phyloP scores from a whole-genome alignment of 1,284 basidiomycete genomes.

The Kwoniella shivajii region DNA sequence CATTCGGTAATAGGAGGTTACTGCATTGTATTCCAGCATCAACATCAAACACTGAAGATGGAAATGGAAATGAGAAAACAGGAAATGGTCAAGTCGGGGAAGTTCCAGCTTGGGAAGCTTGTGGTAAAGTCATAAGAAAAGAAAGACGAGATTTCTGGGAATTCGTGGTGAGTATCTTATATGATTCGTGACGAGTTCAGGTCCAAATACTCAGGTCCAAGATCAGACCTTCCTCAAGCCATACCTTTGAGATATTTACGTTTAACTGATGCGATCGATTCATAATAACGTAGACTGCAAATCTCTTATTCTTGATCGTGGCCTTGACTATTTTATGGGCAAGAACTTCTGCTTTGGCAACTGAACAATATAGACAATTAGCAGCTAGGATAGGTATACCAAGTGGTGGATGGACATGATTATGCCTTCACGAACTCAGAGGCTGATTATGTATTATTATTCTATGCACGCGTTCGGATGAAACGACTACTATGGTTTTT shows the following conservation, averaged over 20 bases:
- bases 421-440: too few relatives aligned
- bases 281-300: conserved; percentile 57
- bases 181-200: too few relatives aligned
- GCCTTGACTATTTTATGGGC: conserved; percentile 68
- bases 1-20: conserved; percentile 83
- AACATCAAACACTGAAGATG: conserved; percentile 11
- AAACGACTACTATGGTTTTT: too few relatives aligned
- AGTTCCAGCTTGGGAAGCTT: conserved; percentile 83
- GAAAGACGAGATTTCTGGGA: conserved; percentile 85
- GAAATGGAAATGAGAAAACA: conserved; percentile 9
- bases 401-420: conserved; percentile 29
- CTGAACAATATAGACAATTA: conserved; percentile 73
- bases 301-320: conserved; percentile 68
- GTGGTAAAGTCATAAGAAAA: conserved; percentile 73
- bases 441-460: too few relatives aligned
- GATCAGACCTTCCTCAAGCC: too few relatives aligned
- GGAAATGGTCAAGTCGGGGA: conserved; percentile 62
- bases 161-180: conserved; percentile 65
- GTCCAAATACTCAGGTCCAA: too few relatives aligned
- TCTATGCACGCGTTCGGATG: too few relatives aligned
- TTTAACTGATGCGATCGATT: neutral
- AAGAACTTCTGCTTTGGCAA: conserved; percentile 67
- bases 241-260: too few relatives aligned
- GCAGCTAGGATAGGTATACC: conserved; percentile 71
- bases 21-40: conserved; percentile 69